Evolutionary conservation across 768 basidiomycete genomes (phyloP).

Genomic region (Boletus subcaerulescens): DNA sequence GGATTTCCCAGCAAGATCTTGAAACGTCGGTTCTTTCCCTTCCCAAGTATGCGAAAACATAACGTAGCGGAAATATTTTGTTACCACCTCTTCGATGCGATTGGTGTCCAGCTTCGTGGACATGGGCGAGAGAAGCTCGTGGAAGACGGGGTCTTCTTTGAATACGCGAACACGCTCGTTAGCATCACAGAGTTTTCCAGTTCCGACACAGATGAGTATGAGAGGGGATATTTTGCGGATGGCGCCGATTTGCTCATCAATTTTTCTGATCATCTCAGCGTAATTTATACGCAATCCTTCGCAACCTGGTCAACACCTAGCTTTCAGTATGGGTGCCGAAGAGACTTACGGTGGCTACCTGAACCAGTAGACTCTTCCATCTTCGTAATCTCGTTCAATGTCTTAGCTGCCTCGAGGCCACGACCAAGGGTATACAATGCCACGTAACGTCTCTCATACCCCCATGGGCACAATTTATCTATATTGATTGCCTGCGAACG

Average conservation of each 20-base stretch:
- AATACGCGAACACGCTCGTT: not conserved
- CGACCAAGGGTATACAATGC: not conserved
- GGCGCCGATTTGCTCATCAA: not conserved
- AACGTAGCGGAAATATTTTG: not conserved
- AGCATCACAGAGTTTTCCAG: not conserved
- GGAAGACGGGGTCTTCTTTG: not conserved
- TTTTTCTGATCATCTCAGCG: not conserved
- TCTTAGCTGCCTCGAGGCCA: not conserved
- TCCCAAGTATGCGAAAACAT: conserved; percentile 9
- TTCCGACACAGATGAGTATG: conserved; percentile 1
- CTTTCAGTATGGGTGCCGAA: not conserved
- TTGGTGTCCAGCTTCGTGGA: not conserved
- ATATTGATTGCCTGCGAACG: not conserved
- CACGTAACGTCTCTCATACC: not conserved
- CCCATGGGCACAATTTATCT: not conserved
- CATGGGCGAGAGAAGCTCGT: not conserved
- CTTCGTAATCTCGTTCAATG: not conserved
- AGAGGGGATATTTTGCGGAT: not conserved
- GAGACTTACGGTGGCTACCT: not conserved
- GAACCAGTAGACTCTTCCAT: not conserved
- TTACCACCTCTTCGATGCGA: not conserved
- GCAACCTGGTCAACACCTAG: not conserved
- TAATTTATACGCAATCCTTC: not conserved
- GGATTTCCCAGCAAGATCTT: not conserved
- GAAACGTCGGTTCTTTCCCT: not conserved